Percentiles rank a stretch among this genome's conserved stretches.
Evolutionary conservation across 2,329 filamentous ascomycete genomes (phyloP).

Genomic region (Talaromyces sp.): DNA sequence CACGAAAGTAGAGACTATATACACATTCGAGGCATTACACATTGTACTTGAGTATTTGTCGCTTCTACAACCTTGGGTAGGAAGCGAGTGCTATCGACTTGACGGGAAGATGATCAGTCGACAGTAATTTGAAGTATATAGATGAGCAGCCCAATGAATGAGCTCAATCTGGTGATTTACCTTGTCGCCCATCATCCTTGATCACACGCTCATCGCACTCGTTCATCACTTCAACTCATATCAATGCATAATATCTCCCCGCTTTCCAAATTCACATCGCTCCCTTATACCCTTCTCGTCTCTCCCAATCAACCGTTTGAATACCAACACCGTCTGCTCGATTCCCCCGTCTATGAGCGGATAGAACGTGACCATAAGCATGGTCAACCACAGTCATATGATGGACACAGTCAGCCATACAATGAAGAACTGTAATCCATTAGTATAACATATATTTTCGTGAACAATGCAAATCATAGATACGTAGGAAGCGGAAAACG

Average conservation of each 20-base stretch:
- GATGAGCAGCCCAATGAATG: not conserved
- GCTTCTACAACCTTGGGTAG: not conserved
- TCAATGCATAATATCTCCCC: not conserved
- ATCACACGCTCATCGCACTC: not conserved
- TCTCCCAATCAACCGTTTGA: not conserved
- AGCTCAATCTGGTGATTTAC: not conserved
- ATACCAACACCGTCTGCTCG: conserved; percentile 29
- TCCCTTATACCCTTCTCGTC: not conserved
- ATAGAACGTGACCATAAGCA: conserved; percentile 52
- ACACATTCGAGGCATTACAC: not conserved
- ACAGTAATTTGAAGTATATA: not conserved
- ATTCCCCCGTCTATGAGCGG: conserved; percentile 51
- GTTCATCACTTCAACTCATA: not conserved
- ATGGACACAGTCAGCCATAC: conserved; percentile 54
- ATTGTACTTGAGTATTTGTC: not conserved
- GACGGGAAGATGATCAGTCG: not conserved
- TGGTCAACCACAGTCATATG: conserved; percentile 55
- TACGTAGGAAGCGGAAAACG: conserved; percentile 12
- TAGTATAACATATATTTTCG: conserved; percentile 3
- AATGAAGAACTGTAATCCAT: conserved; percentile 43
- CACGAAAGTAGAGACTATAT: not conserved
- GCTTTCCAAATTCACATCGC: not conserved
- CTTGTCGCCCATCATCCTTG: too few relatives aligned
- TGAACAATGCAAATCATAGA: not conserved
- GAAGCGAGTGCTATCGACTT: not conserved